Conservation (phyloP, 106 monocot species). For the Dioscorea dumetorum region DNA sequence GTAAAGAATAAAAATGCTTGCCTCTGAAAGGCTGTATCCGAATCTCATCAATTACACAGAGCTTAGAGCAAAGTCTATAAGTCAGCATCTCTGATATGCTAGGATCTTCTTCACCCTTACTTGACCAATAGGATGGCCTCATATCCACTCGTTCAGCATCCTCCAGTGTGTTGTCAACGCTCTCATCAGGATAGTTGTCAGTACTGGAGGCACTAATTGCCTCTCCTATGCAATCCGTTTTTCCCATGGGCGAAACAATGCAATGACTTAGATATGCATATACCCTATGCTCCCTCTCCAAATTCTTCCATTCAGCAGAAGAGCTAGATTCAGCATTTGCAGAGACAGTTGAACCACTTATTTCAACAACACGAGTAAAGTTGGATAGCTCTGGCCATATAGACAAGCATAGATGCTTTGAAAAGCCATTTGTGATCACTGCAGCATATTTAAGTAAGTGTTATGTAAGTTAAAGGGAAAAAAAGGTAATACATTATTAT, state of each 20-base stretch:
- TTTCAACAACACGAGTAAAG: conserved; percentile 33
- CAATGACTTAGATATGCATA: conserved; percentile 36
- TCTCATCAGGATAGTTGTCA: conserved; percentile 80
- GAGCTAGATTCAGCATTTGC: conserved; percentile 24
- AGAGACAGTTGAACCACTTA: conserved; percentile 5
- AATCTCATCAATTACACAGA: conserved; percentile 68
- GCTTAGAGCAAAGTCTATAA: conserved; percentile 45
- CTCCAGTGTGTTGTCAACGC: conserved; percentile 64
- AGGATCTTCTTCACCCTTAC: conserved; percentile 57
- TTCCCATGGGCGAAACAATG: conserved; percentile 18
- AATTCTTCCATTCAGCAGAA: conserved; percentile 33
- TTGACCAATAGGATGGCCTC: conserved; percentile 91
- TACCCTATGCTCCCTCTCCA: conserved; percentile 48
- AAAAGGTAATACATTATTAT: too few species aligned
- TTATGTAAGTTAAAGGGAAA: too few species aligned
- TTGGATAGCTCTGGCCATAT: conserved; percentile 30
- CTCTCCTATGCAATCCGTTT: conserved; percentile 26
- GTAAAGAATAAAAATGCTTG: conserved; percentile 10
- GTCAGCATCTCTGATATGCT: conserved; percentile 58
- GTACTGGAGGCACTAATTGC: conserved; percentile 80
- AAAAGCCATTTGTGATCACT: conserved; percentile 1
- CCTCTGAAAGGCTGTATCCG: conserved; percentile 77
- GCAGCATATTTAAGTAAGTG: neutral
- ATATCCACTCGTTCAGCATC: conserved; percentile 24
- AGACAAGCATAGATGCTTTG: too few species aligned